Base-by-base conservation (phyloP, 192 early-diverging fungal species). In the Backusella mclennaniae region DNA sequence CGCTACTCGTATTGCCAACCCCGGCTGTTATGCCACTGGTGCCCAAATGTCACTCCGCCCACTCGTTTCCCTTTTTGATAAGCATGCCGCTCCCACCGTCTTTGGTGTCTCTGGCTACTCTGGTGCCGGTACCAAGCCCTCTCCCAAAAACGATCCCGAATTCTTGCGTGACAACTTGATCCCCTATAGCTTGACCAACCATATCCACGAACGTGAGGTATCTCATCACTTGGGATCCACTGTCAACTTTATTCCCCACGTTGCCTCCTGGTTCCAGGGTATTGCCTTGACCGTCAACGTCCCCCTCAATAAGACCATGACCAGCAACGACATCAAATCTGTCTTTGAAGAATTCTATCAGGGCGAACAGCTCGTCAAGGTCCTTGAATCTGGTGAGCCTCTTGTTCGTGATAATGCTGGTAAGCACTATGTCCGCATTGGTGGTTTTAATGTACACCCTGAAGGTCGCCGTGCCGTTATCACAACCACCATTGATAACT, bases 1-100 rank as follows among this genome's bases (percentile, higher is more conserved):
- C 14, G 88, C 94, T 6, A 89, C 84, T 2, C 89, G 89, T 69
- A 94, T 99, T 66, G 87, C 96, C 71, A 99, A 99, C 86, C 98
- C 98, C 11, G 98, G 98, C 2, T 99, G 98, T 86, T 99, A 99
- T 83, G 98, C 98, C 6, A 99, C 98, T 2, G 98, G 96, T 21
- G 92, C 95, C 46, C 98, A 99, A 85, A 82, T 98, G 76, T 90
- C 93, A 0, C 83, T 98, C 73, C 92, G 90, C 9, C 98, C 98
- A 15, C 85, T 99, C 66, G 80, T 96, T 53, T 88, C 90, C 9
- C 90, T 85, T 73, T 67, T 95, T 66, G 87, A 79, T 0, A 49
- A 79, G 3, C 79, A 84, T 12, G 81, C 87, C 35, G 66, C 77
- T 14, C 95, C 95, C 26, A 92, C 95, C 31, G 88, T 98, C 33